phyloP scores from a whole-genome alignment of 805 yeast species.

The Saturnispora mendoncae region DNA sequence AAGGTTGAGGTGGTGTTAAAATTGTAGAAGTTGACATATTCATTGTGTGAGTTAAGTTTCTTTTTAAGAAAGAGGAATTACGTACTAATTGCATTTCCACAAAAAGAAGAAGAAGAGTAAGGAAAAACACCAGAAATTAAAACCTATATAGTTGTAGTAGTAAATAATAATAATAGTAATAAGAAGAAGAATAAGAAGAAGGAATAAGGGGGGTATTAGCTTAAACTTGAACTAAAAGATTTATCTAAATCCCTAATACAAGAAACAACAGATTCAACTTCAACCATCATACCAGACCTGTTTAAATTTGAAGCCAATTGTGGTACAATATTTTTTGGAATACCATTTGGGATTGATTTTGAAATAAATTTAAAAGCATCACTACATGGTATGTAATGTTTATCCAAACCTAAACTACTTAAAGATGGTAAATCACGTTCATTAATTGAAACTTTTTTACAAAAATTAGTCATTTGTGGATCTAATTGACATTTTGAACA shows the following conservation, averaged over 20 bases:
- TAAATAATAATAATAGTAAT: background rate
- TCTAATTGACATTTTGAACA: slow-evolving; percentile 77
- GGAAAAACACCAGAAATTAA: no score
- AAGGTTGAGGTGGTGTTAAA: slow-evolving; percentile 32
- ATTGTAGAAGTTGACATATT: no score
- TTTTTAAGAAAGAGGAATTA: no score
- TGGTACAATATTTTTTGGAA: background rate
- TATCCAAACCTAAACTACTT: slow-evolving; percentile 22
- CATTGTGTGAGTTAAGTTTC: no score
- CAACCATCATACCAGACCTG: slow-evolving; percentile 83
- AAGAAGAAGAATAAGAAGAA: background rate
- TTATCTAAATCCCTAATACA: slow-evolving; percentile 76
- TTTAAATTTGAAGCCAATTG: slow-evolving; percentile 45
- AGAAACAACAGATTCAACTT: slow-evolving; percentile 82
- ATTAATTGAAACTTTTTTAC: slow-evolving; percentile 63
- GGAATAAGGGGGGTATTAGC: no score
- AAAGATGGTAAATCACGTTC: slow-evolving; percentile 18
- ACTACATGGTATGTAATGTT: slow-evolving; percentile 72
- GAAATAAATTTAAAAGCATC: slow-evolving; percentile 86
- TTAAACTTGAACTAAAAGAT: no score
- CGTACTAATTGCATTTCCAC: no score
- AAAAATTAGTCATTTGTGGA: slow-evolving; percentile 82
- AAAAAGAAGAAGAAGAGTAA: no score
- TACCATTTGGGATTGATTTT: slow-evolving; percentile 28
- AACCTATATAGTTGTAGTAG: no score